Evolutionary conservation across 371 early-diverging fungal species (phyloP), one percentile per base, ranked within the genome.

Genomic region (Mucor piriformis): DNA sequence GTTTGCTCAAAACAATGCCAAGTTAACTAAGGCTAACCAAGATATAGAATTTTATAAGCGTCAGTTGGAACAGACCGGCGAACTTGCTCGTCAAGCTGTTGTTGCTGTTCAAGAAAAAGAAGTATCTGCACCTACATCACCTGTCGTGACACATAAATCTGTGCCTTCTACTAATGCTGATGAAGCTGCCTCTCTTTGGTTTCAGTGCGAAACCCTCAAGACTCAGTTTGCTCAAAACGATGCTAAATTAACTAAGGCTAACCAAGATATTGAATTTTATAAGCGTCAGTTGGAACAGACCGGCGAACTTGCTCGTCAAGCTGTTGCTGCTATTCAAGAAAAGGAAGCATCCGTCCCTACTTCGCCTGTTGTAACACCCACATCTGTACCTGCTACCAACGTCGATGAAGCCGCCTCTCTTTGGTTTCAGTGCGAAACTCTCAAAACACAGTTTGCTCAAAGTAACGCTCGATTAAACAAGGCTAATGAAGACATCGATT

Each of bases 401-500:
- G 21, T 8, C 6, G 49, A 47, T 38, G 57, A 57, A 35, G 67
- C 66, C 13, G 61, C 67, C 25, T 25, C 54, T 24, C 62, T 67
- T 21, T 67, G 67, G 67, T 67, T 67, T 50, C 63, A 67, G 34
- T 51, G 47, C 13, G 67, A 67, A 18, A 52, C 67, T 6, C 40
- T 67, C 15, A 67, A 67, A 27, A 67, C 67, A 8, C 58, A 67
- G 42, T 50, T 54, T 51, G 67, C 67, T 7, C 67, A 63, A 51
- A 59, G 18, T 13, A 47, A 62, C 8, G 63, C 67, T 25, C 50
- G 56, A 13, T 27, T 63, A 7, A 58, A 58, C 3, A 42, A 38
- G 18, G 67, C 67, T 13, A 63, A 54, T 29, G 55, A 67, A 42
- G 67, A 67, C 10, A 47, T 59, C 7, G 63, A 49, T 10, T 63